phyloP scores from a whole-genome alignment of 2,329 filamentous ascomycete species.

The Alternaria brassicicola region DNA sequence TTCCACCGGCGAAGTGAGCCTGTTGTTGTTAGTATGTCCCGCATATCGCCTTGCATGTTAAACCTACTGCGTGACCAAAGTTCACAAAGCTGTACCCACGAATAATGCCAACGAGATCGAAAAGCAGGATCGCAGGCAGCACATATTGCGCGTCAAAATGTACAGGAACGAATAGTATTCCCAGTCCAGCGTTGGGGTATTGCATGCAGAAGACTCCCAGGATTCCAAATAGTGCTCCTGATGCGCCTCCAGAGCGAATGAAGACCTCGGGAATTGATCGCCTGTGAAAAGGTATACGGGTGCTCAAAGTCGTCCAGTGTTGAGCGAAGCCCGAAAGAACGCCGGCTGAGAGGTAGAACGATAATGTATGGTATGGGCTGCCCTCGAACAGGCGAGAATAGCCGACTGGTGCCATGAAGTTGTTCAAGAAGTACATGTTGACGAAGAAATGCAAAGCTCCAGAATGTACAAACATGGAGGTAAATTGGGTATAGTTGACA shows the following conservation, averaged over 20 bases:
- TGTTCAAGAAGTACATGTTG: constrained; percentile 34
- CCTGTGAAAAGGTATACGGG: constrained; percentile 26
- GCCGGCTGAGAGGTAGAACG: constrained; percentile 41
- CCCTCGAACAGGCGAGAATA: constrained; percentile 40
- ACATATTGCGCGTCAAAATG: constrained; percentile 40
- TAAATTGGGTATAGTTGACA: constrained; percentile 40
- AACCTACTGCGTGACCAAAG: constrained; percentile 45
- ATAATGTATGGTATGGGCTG: constrained; percentile 34
- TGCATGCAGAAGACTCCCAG: constrained; percentile 41
- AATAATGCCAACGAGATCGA: constrained; percentile 42
- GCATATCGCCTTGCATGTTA: not conserved
- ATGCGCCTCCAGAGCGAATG: constrained; percentile 41
- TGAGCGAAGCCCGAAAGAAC: constrained; percentile 40
- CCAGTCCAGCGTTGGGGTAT: constrained; percentile 38
- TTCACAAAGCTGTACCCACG: constrained; percentile 37
- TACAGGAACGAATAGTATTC: constrained; percentile 43
- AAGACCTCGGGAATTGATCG: constrained; percentile 29
- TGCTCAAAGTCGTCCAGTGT: constrained; percentile 30
- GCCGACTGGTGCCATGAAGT: constrained; percentile 40
- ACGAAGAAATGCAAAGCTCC: constrained; percentile 23
- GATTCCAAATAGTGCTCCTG: constrained; percentile 42
- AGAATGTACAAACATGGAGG: constrained; percentile 34
- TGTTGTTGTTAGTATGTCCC: constrained; percentile 21
- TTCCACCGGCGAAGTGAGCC: constrained; percentile 43
- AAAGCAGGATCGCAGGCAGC: constrained; percentile 40